Percentiles rank a stretch among this genome's conserved stretches.
Evolutionary conservation across 1,139 yeast species (phyloP).

Genomic region (Spathaspora sp.): DNA sequence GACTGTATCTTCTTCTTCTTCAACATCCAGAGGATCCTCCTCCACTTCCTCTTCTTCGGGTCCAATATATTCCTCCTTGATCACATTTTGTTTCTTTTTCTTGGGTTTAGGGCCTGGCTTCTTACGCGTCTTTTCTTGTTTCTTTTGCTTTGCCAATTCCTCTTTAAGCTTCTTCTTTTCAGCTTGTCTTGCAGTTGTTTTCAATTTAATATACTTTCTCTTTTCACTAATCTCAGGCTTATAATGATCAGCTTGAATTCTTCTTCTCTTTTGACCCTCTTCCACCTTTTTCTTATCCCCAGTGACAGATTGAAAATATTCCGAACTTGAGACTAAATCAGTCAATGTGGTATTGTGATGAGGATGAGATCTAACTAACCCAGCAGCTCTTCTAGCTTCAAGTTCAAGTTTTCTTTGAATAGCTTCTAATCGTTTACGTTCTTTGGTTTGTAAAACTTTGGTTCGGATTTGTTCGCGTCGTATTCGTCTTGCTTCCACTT

Average conservation of each 20-base stretch:
- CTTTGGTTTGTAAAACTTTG: background rate
- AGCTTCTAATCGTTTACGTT: slow-evolving; percentile 9
- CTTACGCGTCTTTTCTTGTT: slow-evolving; percentile 7
- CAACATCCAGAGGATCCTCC: slow-evolving; percentile 12
- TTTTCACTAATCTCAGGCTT: slow-evolving; percentile 23
- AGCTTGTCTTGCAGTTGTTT: slow-evolving; percentile 11
- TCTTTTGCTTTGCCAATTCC: slow-evolving; percentile 8
- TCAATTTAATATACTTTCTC: slow-evolving; percentile 6
- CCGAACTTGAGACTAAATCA: slow-evolving; percentile 27
- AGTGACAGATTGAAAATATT: slow-evolving; percentile 39
- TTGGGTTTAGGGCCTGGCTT: slow-evolving; percentile 10
- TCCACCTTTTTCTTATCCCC: slow-evolving; percentile 34
- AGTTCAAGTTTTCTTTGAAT: slow-evolving; percentile 9
- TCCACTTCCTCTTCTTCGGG: slow-evolving; percentile 11
- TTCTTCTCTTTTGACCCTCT: slow-evolving; percentile 33
- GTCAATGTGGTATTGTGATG: slow-evolving; percentile 7
- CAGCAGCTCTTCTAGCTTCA: slow-evolving; percentile 7
- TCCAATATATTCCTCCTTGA: slow-evolving; percentile 9
- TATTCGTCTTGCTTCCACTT: slow-evolving; percentile 2
- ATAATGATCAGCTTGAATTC: slow-evolving; percentile 27
- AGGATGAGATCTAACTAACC: slow-evolving; percentile 11
- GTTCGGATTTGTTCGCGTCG: background rate
- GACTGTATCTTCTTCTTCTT: slow-evolving; percentile 21
- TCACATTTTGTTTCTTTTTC: slow-evolving; percentile 2
- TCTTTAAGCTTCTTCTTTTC: slow-evolving; percentile 10